Evolutionary conservation across 2,329 filamentous ascomycete genomes (phyloP), one percentile per base, ranked within the genome.

Genomic region (Cercospora citrullina): DNA sequence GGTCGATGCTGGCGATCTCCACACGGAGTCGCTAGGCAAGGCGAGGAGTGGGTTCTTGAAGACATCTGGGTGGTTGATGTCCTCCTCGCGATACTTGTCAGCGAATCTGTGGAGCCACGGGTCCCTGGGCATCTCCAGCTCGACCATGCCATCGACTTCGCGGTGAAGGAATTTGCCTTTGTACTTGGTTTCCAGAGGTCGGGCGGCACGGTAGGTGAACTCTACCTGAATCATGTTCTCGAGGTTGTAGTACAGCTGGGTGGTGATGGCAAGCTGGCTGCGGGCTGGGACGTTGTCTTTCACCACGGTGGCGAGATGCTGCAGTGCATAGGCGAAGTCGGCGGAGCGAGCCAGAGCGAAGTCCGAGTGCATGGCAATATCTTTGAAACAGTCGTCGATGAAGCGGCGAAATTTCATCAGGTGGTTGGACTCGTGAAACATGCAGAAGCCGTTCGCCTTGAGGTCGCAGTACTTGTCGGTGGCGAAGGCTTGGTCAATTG

Each of bases 91-190:
- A 16, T 58, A 14, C 16, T 58, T 36, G 16, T 28, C 30, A 28
- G 55, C 55, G n/a, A 58, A 58, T 33, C 55, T 31, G 26, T 58
- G n/a, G 14, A 28, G 55, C 55, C 55, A 58, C 28, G 55, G 55
- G 18, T 58, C 28, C 4, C 23, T 31, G 28, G 55, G 55, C 55
- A 58, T 58, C 55, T 58, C 55, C 14, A 58, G 28, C 55, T 58
- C 28, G 28, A 58, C 55, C 55, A 58, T 58, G 55, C 55, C 55
- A 23, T 33, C 55, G 55, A 58, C 55, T 58, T 58, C 55, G 31
- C 55, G 55, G 55, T 31, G 28, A 31, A 18, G 28, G 55, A 58
- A 58, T 16, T 28, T 12, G 21, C 30, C 28, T 33, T 36, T 31
- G 31, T 58, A 16, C 18, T 58, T 31, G 26, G 16, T 7, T 58